Conservation (phyloP, 2,329 filamentous ascomycete genomes). For the Diplocarpon mali region DNA sequence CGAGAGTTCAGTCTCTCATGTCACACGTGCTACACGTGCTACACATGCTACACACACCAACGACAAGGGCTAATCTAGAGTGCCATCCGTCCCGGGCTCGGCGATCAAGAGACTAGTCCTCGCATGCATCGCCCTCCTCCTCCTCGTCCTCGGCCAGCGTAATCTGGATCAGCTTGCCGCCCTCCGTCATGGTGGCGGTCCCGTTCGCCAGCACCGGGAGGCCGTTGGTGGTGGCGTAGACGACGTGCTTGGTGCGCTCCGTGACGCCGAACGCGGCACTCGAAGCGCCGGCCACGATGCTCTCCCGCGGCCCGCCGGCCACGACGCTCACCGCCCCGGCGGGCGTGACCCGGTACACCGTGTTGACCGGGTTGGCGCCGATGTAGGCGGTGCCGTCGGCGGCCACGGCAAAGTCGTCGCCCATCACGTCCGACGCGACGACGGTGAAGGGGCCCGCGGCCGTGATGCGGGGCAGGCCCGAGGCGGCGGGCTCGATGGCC, state of each 20-base stretch:
- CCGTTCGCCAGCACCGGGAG: background rate
- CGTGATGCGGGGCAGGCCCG: background rate
- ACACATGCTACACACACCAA: no score
- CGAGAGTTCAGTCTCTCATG: no score
- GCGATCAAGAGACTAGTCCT: background rate
- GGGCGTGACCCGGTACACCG: background rate
- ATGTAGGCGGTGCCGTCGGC: background rate
- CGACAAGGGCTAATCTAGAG: background rate
- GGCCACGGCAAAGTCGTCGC: background rate
- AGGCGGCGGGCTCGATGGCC: background rate
- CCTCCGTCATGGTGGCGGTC: background rate
- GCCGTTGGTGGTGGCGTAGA: background rate
- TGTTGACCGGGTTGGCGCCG: background rate
- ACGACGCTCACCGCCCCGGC: background rate
- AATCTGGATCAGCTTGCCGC: background rate
- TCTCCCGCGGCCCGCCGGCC: background rate
- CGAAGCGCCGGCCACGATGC: background rate
- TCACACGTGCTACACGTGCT: no score
- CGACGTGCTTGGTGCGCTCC: background rate
- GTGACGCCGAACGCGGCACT: background rate
- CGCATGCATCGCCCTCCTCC: background rate
- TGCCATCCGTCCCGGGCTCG: background rate
- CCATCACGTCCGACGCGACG: background rate
- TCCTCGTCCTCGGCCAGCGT: background rate
- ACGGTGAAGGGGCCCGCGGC: background rate